phyloP scores from a whole-genome alignment of 2,329 filamentous ascomycete species.

The Plectosphaerella plurivora region DNA sequence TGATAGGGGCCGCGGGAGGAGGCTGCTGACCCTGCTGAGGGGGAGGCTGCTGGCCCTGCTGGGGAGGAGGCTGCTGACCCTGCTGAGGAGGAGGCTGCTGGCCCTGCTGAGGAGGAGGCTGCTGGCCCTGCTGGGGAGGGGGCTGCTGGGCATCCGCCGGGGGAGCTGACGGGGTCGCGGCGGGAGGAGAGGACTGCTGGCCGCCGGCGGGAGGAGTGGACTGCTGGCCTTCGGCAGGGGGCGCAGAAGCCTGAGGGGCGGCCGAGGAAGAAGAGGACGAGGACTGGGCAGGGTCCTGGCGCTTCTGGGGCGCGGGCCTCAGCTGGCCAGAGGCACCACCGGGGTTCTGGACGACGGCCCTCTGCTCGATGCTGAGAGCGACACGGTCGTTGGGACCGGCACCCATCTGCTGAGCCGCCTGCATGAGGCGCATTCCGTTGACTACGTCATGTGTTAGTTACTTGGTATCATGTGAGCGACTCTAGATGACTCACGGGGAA shows the following conservation, averaged over 20 bases:
- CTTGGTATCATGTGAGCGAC: neutral
- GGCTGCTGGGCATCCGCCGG: neutral
- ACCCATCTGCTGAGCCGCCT: conserved; percentile 14
- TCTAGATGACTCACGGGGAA: conserved; percentile 12
- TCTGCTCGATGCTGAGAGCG: conserved; percentile 14
- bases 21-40: neutral
- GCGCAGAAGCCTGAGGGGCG: neutral
- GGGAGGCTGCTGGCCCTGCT: neutral
- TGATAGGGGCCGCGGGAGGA: neutral
- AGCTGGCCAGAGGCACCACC: conserved; percentile 11
- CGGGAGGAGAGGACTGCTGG: neutral
- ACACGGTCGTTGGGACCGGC: conserved; percentile 12
- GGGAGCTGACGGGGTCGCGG: neutral
- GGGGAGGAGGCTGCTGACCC: conserved; percentile 1
- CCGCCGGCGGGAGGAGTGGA: neutral
- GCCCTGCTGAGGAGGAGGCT: neutral
- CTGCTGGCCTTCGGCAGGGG: neutral
- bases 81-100: conserved; percentile 1
- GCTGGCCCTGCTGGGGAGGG: neutral
- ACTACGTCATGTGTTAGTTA: conserved; percentile 9
- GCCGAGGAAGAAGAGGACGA: neutral
- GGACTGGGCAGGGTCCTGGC: conserved; percentile 5
- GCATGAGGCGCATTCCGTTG: conserved; percentile 15
- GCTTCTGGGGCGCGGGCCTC: conserved; percentile 5
- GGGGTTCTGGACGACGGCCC: conserved; percentile 14